Conservation (phyloP, 2,329 filamentous ascomycete species). For the Penicillium sp. region DNA sequence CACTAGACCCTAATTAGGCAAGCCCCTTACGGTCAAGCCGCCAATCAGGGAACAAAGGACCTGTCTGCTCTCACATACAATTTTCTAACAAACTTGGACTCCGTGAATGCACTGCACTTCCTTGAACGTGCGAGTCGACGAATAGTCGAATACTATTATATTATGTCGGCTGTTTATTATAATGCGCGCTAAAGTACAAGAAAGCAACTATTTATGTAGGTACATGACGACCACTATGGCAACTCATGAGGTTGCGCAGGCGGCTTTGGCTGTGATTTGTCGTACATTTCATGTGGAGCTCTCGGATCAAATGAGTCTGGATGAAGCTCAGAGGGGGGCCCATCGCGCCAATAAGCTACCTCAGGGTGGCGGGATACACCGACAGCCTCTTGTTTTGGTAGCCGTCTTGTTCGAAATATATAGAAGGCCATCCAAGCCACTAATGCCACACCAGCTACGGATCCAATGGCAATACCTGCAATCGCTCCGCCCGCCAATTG, state of each 20-base stretch:
- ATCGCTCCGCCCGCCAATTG: constrained; percentile 61
- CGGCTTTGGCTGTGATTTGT: neutral
- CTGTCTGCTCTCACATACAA: too few relatives aligned
- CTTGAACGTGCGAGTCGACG: too few relatives aligned
- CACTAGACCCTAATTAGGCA: too few relatives aligned
- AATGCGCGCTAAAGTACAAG: neutral
- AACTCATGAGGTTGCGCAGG: neutral
- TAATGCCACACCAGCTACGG: neutral
- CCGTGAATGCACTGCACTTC: too few relatives aligned
- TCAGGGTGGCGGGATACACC: neutral
- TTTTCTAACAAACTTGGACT: too few relatives aligned
- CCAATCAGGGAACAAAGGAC: too few relatives aligned
- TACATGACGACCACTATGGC: neutral
- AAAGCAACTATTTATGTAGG: neutral
- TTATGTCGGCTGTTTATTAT: neutral
- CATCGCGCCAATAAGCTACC: neutral
- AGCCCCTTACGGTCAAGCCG: too few relatives aligned
- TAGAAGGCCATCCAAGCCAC: neutral
- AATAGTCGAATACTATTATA: neutral
- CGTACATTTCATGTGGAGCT: neutral
- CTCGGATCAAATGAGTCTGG: neutral
- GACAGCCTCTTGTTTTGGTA: neutral
- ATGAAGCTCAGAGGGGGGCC: neutral
- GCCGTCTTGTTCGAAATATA: neutral
- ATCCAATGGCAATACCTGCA: constrained; percentile 73